Base-by-base conservation (phyloP, 1,284 basidiomycete species). In the Heterobasidion annosum region DNA sequence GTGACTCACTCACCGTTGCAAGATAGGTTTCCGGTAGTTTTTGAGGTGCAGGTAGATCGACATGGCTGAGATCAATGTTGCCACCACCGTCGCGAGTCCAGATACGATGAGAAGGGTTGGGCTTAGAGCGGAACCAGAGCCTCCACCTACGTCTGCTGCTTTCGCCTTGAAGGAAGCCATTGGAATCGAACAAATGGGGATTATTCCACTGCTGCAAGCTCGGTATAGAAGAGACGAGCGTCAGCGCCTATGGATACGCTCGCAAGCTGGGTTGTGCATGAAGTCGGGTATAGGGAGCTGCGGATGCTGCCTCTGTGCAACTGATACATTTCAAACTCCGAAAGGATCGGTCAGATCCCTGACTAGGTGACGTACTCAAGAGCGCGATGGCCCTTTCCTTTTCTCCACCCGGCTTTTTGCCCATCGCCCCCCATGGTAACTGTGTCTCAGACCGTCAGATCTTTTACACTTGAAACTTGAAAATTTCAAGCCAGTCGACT, bases 41-140 rank as follows among this genome's bases (percentile, higher is more conserved):
- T 93, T 91, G 57, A 98, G 76, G 61, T 99, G 95, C 4, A 93
- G 77, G 62, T 79, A 82, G 61, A 99, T 94, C 1, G 91, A 93
- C 67, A 84, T 82, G 37, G 84, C 74, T 4, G 92, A 93, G 19
- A 97, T 80, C 1, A 81, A 64, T 4, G 93, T 93, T 1, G 95
- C 90, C 45, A 85, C 64, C 4, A 81, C 48, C 0, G 91, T 85
- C 1, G 78, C 82, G 2, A 83, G 56, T 0, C 85, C 88, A 0
- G 87, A 71, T 18, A 85, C 68, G 12, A 78, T 61, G 40, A 93
- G 77, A n/a, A 92, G 75, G 3, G 75, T 64, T 3, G 69, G 59
- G 15, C 72, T 71, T 8, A 81, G 66, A 12, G 74, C 67, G 18
- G 73, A 72, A 34, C 78, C 78, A 2, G 77, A 72, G 35, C 77